Evolutionary conservation across 1,284 basidiomycete species (phyloP).

Genomic region (Ustilago curta): DNA sequence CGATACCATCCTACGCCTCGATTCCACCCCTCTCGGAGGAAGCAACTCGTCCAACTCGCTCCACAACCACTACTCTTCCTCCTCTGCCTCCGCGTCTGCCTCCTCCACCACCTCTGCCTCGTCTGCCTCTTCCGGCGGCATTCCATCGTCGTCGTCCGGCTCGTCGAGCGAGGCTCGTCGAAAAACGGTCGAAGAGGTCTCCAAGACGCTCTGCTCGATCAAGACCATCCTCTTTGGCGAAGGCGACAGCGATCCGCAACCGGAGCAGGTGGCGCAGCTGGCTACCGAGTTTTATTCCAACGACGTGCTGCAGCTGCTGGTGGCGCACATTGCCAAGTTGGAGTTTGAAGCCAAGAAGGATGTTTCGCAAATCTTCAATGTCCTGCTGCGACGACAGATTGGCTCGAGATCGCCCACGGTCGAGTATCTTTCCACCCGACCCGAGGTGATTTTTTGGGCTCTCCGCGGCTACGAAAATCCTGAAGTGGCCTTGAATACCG

Average conservation of each 20-base stretch:
- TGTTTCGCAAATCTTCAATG: slow-evolving; percentile 95
- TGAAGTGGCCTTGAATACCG: slow-evolving; percentile 95
- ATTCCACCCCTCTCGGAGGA: slow-evolving; percentile 33
- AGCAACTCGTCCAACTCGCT: slow-evolving; percentile 34
- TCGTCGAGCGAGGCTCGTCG: slow-evolving; percentile 28
- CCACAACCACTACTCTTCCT: slow-evolving; percentile 24
- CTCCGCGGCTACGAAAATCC: slow-evolving; percentile 86
- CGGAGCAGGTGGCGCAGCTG: slow-evolving; percentile 76
- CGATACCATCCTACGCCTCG: slow-evolving; percentile 60
- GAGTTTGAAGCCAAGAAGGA: slow-evolving; percentile 95
- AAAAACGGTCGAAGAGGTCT: slow-evolving; percentile 86
- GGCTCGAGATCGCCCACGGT: slow-evolving; percentile 93
- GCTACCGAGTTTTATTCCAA: slow-evolving; percentile 94
- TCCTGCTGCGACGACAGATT: slow-evolving; percentile 92
- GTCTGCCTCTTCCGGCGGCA: slow-evolving; percentile 5
- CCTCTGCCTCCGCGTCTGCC: too few relatives aligned
- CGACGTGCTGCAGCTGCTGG: slow-evolving; percentile 85
- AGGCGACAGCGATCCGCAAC: slow-evolving; percentile 79
- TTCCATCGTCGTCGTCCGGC: slow-evolving; percentile 10
- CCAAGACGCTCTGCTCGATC: slow-evolving; percentile 88
- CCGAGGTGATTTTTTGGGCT: slow-evolving; percentile 88
- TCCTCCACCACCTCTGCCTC: slow-evolving; percentile 19
- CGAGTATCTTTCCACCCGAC: slow-evolving; percentile 86
- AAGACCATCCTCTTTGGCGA: slow-evolving; percentile 88
- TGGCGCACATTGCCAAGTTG: slow-evolving; percentile 83